Evolutionary conservation across 768 basidiomycete genomes (phyloP).

Genomic region (Kwoniella botswanensis): DNA sequence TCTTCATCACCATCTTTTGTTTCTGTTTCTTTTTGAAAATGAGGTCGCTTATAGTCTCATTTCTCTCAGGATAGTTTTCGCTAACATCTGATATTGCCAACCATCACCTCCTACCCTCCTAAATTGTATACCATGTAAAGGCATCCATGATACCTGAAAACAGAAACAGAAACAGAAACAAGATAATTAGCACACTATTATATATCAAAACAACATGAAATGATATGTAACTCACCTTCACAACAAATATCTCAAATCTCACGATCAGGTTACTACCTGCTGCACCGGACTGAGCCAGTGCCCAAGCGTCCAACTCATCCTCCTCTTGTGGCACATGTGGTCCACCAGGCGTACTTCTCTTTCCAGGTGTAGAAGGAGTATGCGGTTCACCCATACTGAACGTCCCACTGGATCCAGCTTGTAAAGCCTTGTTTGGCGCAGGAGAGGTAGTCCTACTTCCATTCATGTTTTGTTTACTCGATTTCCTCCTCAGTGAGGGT

Average conservation of each 20-base stretch:
- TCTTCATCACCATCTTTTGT: background rate
- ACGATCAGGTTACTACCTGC: conserved; percentile 81
- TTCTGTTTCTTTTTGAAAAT: background rate
- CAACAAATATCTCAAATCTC: conserved; percentile 94
- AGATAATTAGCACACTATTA: background rate
- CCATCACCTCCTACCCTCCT: conserved; percentile 85
- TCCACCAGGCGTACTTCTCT: conserved; percentile 9
- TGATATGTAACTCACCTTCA: conserved; percentile 64
- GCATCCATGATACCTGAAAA: conserved; percentile 82
- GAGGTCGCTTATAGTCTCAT: conserved; percentile 42
- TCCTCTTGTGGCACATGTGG: conserved; percentile 31
- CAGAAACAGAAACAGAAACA: background rate
- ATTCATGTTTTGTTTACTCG: conserved; percentile 31
- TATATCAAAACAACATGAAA: background rate
- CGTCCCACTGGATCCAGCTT: conserved; percentile 32
- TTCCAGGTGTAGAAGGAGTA: conserved; percentile 24
- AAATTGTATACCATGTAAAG: conserved; percentile 93
- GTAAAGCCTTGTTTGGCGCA: conserved; percentile 5
- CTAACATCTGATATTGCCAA: conserved; percentile 98
- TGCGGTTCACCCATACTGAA: conserved; percentile 30
- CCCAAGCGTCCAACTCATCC: conserved; percentile 57
- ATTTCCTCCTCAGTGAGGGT: conserved; percentile 35
- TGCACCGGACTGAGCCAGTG: conserved; percentile 52
- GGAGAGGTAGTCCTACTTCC: conserved; percentile 22
- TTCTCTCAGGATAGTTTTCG: conserved; percentile 52